Conservation (phyloP, 2,329 filamentous ascomycete species). For the Huntiella abstrusa region DNA sequence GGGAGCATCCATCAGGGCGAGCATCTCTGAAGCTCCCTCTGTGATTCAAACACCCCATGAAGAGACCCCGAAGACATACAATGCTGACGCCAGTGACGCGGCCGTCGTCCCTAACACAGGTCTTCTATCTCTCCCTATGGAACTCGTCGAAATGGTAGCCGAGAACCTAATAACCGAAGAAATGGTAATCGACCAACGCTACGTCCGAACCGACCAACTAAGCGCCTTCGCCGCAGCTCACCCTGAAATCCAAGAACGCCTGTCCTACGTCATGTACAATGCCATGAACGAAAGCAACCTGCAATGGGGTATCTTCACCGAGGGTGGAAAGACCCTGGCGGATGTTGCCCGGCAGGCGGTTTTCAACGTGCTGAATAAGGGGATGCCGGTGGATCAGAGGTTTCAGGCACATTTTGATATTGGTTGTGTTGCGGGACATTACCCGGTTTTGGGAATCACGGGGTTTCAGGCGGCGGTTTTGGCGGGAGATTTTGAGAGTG, state of each 20-base stretch:
- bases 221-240: neutral
- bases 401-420: neutral
- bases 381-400: neutral
- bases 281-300: neutral
- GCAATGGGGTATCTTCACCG: neutral
- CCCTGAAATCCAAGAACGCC: neutral
- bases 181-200: neutral
- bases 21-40: too few relatives aligned
- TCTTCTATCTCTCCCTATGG: neutral
- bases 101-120: neutral
- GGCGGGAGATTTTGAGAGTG: neutral
- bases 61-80: too few relatives aligned
- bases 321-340: neutral
- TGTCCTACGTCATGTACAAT: neutral
- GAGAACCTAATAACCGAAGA: neutral
- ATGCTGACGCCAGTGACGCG: too few relatives aligned
- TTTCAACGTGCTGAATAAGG: neutral
- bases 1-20: too few relatives aligned
- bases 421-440: neutral
- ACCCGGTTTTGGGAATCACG: neutral
- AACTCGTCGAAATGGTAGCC: neutral
- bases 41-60: too few relatives aligned
- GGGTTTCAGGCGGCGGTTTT: neutral
- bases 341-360: neutral
- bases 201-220: neutral